phyloP scores from a whole-genome alignment of 2,329 filamentous ascomycete species.

The Diaporthe nobilis region DNA sequence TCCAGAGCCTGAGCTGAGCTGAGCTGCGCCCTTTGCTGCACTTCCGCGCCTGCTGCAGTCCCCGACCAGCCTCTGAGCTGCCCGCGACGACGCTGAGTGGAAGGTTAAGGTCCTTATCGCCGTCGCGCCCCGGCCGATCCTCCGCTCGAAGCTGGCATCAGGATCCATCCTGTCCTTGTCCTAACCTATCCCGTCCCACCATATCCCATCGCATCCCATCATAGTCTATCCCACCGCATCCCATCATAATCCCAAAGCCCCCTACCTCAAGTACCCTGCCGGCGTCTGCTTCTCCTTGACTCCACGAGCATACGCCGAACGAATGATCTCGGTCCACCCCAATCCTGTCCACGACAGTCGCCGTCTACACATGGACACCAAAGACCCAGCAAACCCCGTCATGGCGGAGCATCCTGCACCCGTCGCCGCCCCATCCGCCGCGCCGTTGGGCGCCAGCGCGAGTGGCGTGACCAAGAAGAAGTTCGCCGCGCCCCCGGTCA shows the following conservation, averaged over 20 bases:
- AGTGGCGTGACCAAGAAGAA: constrained; percentile 51
- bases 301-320: constrained; percentile 32
- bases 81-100: neutral
- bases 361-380: constrained; percentile 15
- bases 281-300: constrained; percentile 28
- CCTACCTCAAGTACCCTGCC: neutral
- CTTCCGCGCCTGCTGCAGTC: neutral
- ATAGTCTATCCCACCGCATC: neutral
- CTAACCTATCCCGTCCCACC: constrained; percentile 7
- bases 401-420: constrained; percentile 42
- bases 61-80: neutral
- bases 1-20: neutral
- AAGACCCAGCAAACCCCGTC: constrained; percentile 25
- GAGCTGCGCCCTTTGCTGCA: neutral
- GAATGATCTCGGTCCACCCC: constrained; percentile 21
- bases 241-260: neutral
- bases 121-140: constrained; percentile 1
- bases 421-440: constrained; percentile 23
- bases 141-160: neutral
- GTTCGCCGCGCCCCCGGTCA: constrained; percentile 63
- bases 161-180: neutral
- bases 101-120: constrained; percentile 13
- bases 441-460: neutral
- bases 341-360: constrained; percentile 6
- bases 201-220: neutral